A percentile compares a stretch with the other conserved stretches of the same genome.
Conservation (phyloP, 2,329 filamentous ascomycete species). For the Neobulgaria alba region DNA sequence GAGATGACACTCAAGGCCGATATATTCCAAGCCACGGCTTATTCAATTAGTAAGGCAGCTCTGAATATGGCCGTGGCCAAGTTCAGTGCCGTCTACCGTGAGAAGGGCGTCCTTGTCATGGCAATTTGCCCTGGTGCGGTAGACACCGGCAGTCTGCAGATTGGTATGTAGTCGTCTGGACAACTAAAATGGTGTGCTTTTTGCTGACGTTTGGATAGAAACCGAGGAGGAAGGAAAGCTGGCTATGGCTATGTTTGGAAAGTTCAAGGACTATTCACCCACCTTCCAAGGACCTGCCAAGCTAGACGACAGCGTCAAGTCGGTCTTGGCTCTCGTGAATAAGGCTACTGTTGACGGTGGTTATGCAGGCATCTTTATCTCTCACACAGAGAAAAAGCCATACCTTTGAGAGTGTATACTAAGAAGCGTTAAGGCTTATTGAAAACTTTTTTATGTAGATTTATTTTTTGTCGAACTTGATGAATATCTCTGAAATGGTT, state of each 20-base stretch:
- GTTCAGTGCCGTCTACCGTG: slow-evolving; percentile 39
- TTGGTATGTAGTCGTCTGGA: slow-evolving; percentile 14
- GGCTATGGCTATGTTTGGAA: slow-evolving; percentile 15
- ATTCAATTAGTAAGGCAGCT: slow-evolving; percentile 43
- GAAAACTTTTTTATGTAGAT: too few species aligned
- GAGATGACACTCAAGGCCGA: slow-evolving; percentile 34
- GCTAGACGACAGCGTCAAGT: slow-evolving; percentile 18
- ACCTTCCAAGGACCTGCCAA: slow-evolving; percentile 20
- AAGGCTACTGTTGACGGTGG: slow-evolving; percentile 21
- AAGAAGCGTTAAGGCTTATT: too few species aligned
- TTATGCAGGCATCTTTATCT: slow-evolving; percentile 16
- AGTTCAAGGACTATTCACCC: slow-evolving; percentile 20
- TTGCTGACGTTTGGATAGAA: slow-evolving; percentile 10
- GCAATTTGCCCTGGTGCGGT: slow-evolving; percentile 43
- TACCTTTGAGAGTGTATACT: too few species aligned
- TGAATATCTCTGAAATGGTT: too few species aligned
- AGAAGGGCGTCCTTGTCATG: slow-evolving; percentile 44
- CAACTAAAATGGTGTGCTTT: slow-evolving; percentile 7
- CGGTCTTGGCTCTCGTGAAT: slow-evolving; percentile 16
- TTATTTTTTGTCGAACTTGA: too few species aligned
- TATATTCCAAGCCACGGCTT: slow-evolving; percentile 32
- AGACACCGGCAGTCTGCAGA: slow-evolving; percentile 30
- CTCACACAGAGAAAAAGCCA: slow-evolving; percentile 11
- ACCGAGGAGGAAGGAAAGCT: slow-evolving; percentile 17
- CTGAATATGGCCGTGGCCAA: slow-evolving; percentile 46